A percentile compares a stretch with the other conserved stretches of the same genome.
These are phyloP conservation scores for Cucurbita argyrosperma DNA, from an alignment of 306 rosid species.

Conservation along the genomic window DNA sequence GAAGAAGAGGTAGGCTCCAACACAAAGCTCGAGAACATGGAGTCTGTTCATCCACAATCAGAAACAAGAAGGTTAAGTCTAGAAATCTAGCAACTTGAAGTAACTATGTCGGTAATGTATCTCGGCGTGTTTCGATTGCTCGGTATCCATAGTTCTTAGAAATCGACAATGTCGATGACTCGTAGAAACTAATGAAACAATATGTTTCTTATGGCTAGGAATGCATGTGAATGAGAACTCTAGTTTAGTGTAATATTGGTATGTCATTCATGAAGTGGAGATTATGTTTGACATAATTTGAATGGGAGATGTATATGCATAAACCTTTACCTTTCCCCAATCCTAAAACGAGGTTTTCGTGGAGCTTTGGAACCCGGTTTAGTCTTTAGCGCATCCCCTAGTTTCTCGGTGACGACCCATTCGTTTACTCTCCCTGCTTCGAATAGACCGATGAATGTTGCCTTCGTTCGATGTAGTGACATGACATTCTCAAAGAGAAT, in stretches of 20 bases:
- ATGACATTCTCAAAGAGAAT: conserved; percentile 85
- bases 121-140: neutral
- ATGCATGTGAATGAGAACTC: neutral
- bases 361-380: conserved; percentile 42
- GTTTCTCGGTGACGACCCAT: conserved; percentile 92
- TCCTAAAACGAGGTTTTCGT: conserved; percentile 31
- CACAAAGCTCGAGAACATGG: conserved; percentile 53
- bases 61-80: neutral
- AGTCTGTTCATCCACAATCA: conserved; percentile 31
- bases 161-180: neutral
- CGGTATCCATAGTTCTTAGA: neutral
- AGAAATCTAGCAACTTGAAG: neutral
- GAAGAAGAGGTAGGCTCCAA: conserved; percentile 68
- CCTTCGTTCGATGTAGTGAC: conserved; percentile 90
- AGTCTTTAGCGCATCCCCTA: conserved; percentile 75
- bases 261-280: too few species aligned
- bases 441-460: conserved; percentile 68
- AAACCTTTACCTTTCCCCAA: conserved; percentile 45
- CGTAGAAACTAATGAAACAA: neutral
- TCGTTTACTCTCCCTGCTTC: conserved; percentile 79
- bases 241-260: too few species aligned
- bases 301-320: neutral
- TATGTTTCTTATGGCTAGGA: neutral
- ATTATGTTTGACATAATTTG: neutral
- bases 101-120: neutral